Conservation (phyloP, 495 filamentous ascomycete genomes). For the Neurospora sp. region DNA sequence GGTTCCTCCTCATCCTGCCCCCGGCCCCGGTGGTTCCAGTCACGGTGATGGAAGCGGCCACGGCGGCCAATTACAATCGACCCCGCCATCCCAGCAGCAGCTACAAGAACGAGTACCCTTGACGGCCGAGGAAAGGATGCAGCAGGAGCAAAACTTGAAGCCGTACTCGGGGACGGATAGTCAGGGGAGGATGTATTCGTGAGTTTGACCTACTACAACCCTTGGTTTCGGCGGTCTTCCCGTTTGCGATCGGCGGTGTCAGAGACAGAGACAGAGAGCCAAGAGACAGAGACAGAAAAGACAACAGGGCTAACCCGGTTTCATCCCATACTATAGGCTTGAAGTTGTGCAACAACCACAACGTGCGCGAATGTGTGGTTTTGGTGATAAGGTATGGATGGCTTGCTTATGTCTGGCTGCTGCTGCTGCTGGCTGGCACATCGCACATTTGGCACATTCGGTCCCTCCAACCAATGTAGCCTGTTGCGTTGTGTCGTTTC, state of each 20-base stretch:
- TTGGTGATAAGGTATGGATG: slow-evolving; percentile 79
- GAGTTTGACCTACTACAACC: slow-evolving; percentile 5
- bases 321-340: slow-evolving; percentile 40
- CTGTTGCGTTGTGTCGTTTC: not conserved
- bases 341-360: slow-evolving; percentile 85
- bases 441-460: not conserved
- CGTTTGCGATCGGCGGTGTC: not conserved
- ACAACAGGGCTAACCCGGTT: slow-evolving; percentile 1
- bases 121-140: slow-evolving; percentile 18
- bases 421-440: not conserved
- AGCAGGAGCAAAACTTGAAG: slow-evolving; percentile 17
- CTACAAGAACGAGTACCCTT: slow-evolving; percentile 15
- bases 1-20: not conserved
- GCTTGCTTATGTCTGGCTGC: not conserved
- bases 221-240: not conserved
- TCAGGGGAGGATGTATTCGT: slow-evolving; percentile 20
- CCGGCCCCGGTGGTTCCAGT: not conserved
- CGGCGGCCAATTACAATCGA: not conserved
- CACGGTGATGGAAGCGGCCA: not conserved
- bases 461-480: not conserved
- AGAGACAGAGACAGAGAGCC: not conserved
- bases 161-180: slow-evolving; percentile 21
- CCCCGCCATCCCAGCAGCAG: slow-evolving; percentile 4
- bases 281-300: not conserved
- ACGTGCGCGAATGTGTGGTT: slow-evolving; percentile 96